Percentiles rank a stretch among this genome's conserved stretches.
Conservation (phyloP, 805 yeast species). For the Candida xyloterini region DNA sequence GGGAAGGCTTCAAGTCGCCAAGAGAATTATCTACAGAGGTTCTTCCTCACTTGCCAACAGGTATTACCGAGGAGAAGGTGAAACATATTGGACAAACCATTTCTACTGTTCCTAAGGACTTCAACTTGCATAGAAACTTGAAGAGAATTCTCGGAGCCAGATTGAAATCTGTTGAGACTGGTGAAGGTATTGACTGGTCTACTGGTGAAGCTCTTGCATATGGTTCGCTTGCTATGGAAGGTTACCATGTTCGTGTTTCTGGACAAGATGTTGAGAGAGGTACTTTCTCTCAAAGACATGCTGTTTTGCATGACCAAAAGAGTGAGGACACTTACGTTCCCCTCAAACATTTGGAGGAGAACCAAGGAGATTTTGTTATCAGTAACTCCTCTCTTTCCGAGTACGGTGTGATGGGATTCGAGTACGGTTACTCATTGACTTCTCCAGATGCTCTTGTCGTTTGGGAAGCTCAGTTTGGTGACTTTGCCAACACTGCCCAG, state of each 20-base stretch:
- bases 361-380: slow-evolving; percentile 83
- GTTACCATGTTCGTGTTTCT: slow-evolving; percentile 93
- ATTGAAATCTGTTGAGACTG: slow-evolving; percentile 75
- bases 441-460: slow-evolving; percentile 95
- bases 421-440: slow-evolving; percentile 96
- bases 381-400: slow-evolving; percentile 95
- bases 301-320: slow-evolving; percentile 94
- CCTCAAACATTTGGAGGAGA: slow-evolving; percentile 70
- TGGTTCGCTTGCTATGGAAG: slow-evolving; percentile 89
- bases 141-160: slow-evolving; percentile 90
- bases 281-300: slow-evolving; percentile 99
- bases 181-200: slow-evolving; percentile 98
- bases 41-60: slow-evolving; percentile 95
- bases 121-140: slow-evolving; percentile 90
- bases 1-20: slow-evolving; percentile 99
- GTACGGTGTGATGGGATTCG: slow-evolving; percentile 99
- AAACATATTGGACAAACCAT: slow-evolving; percentile 75
- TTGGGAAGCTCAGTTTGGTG: slow-evolving; percentile 99
- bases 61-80: slow-evolving; percentile 66
- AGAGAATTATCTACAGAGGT: slow-evolving; percentile 94
- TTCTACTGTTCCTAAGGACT: slow-evolving; percentile 82
- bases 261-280: slow-evolving; percentile 99
- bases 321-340: slow-evolving; percentile 84
- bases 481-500: slow-evolving; percentile 98
- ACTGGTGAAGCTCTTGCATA: slow-evolving; percentile 99